phyloP scores from a whole-genome alignment of 331 rosid species.

The Telfairia occidentalis region DNA sequence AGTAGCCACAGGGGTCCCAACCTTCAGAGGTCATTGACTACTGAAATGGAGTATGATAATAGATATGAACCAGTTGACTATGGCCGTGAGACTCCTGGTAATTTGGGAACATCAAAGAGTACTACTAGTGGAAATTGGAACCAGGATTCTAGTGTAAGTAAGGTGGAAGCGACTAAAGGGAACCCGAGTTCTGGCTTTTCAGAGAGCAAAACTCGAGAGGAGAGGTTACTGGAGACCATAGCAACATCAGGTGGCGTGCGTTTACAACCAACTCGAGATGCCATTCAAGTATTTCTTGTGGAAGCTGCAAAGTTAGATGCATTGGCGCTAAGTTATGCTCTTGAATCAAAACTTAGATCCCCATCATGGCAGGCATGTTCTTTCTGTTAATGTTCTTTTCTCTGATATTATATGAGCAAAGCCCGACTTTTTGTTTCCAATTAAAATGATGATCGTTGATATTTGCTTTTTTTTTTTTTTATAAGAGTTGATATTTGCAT shows the following conservation, averaged over 20 bases:
- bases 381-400: slow-evolving; percentile 4
- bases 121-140: slow-evolving; percentile 52
- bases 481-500: background rate
- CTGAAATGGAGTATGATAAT: slow-evolving; percentile 43
- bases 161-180: slow-evolving; percentile 42
- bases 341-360: slow-evolving; percentile 74
- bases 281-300: slow-evolving; percentile 63
- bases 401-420: slow-evolving; percentile 2
- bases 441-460: background rate
- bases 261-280: slow-evolving; percentile 94
- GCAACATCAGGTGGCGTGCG: slow-evolving; percentile 95
- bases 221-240: slow-evolving; percentile 84
- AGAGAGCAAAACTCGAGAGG: slow-evolving; percentile 66
- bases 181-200: slow-evolving; percentile 44
- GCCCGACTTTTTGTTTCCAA: background rate
- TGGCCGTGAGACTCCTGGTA: slow-evolving; percentile 44
- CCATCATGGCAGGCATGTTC: slow-evolving; percentile 91
- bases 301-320: slow-evolving; percentile 88
- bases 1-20: slow-evolving; percentile 80
- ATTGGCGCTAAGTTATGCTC: slow-evolving; percentile 53
- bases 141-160: slow-evolving; percentile 52
- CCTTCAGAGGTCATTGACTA: slow-evolving; percentile 79
- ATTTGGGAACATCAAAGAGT: slow-evolving; percentile 45
- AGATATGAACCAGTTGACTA: slow-evolving; percentile 72
- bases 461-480: no score